Evolutionary conservation across 495 filamentous ascomycete genomes (phyloP), one percentile per base, ranked within the genome.

Genomic region (Tetracladium setigerum): DNA sequence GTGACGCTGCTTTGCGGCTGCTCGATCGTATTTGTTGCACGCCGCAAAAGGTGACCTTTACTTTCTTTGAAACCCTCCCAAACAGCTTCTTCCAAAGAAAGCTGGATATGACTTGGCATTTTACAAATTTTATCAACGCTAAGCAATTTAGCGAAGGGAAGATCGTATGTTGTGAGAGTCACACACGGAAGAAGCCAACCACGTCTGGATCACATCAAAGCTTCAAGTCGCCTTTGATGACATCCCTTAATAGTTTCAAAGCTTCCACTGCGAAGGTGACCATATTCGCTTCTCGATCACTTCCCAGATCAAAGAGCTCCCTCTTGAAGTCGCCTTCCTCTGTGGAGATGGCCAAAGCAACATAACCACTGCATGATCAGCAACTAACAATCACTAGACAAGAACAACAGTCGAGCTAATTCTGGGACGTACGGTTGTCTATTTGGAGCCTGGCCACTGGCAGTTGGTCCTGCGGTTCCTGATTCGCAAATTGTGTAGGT

Each of bases 401-500:
- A 41, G 36, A 18, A 17, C 14, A 10, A 24, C 19, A 42, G 19
- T 36, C 1, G 14, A 34, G 16, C 31, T 42, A 30, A 30, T 16
- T 30, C 5, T 35, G 39, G 24, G 2, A 67, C 72, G 58, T 57
- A 78, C 70, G 78, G 78, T 17, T 65, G 74, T 50, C 77, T 60
- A 58, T 78, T 81, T 56, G 61, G 69, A 36, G 71, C 77, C 44
- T 63, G 59, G 7, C 78, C 78, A 8, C 76, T 76, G 16, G 34
- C 34, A 6, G 73, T 76, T 13, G 78, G 79, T n/a, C 78, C 78
- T 10, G 78, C 78, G 0, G 78, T 82, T 1, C 79, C 79, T 48
- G 73, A 78, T 64, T 82, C 79, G 42, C 64, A 69, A 11, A 82
- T 54, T 35, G 70, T 71, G 54, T 79, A 81, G 9, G 76, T 81